Evolutionary conservation across 2,329 filamentous ascomycete species (phyloP), one percentile per base, ranked within the genome.

Genomic region (Sarocladium brachiariae): DNA sequence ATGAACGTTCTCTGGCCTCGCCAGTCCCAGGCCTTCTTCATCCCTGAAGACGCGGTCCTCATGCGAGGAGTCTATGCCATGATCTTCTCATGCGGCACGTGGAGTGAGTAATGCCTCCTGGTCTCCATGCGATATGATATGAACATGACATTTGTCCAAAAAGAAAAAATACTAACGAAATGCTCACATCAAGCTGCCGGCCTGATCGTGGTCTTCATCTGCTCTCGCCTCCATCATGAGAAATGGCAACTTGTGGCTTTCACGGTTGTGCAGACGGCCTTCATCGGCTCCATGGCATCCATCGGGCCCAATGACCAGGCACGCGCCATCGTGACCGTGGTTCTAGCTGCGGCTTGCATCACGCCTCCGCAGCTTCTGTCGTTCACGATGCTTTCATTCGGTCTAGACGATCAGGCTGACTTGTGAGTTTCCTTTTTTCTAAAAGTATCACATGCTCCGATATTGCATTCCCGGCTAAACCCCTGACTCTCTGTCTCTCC

Each of bases 211-310:
- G 51, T 57, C 39, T 56, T 64, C 33, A 54, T 66, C 52, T 61
- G 62, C 48, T 58, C 59, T 10, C 55, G 58, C 37, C 51, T 69
- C 4, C 60, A 63, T 31, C 61, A 68, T 41, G 64, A 70, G 34
- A 60, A 63, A 19, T 66, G 63, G 64, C 66, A 70, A 54, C 57
- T 70, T 4, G 55, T 67, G 7, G 54, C 37, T n/a, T 62, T 65
- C 53, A 64, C 63, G 5, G 54, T 61, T 4, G 50, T 59, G 0
- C 63, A 69, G 52, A 70, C 67, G 1, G 63, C 63, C 2, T 57
- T 67, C 8, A 65, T 69, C 38, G 67, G 63, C 4, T 63, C 61
- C 9, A 59, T 70, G 52, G 56, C 66, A 1, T 63, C 62, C 2
- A 61, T 67, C 13, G 61, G 61, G 2, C 52, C 64, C 10, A 52